A percentile compares a stretch with the other conserved stretches of the same genome.
Conservation (phyloP, 2,329 filamentous ascomycete species). For the Botrytis fabae region DNA sequence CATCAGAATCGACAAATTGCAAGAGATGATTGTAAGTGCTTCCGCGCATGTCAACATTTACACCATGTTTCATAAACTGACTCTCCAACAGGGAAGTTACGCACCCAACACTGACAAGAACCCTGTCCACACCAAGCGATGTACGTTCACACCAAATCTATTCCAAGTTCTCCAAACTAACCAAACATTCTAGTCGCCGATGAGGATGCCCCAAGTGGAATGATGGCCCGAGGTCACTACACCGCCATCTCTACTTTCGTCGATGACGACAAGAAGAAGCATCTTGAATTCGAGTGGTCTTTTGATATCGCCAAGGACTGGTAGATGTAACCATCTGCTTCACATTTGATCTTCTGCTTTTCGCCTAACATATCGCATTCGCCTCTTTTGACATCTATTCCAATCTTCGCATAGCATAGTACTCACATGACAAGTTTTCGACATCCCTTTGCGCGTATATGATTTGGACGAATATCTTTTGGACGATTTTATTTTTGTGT, state of each 20-base stretch:
- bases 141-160: constrained; percentile 54
- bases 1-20: constrained; percentile 84
- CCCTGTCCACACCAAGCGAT: constrained; percentile 84
- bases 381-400: neutral
- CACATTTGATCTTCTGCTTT: constrained; percentile 1
- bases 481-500: neutral
- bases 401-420: neutral
- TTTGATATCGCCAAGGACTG: constrained; percentile 98
- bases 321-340: constrained; percentile 48
- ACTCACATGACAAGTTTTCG: constrained; percentile 4
- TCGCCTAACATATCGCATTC: neutral
- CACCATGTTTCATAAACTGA: neutral
- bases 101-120: constrained; percentile 89
- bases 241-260: constrained; percentile 86
- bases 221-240: constrained; percentile 89
- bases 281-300: constrained; percentile 92
- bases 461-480: neutral
- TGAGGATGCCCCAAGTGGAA: constrained; percentile 88
- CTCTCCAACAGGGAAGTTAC: constrained; percentile 71
- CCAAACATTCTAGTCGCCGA: constrained; percentile 64
- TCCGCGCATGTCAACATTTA: neutral
- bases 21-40: constrained; percentile 91
- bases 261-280: constrained; percentile 89
- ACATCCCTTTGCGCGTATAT: neutral
- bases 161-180: neutral